Evolutionary conservation across 2,329 filamentous ascomycete genomes (phyloP), one percentile per base, ranked within the genome.

Genomic region (Trichoderma sp.): DNA sequence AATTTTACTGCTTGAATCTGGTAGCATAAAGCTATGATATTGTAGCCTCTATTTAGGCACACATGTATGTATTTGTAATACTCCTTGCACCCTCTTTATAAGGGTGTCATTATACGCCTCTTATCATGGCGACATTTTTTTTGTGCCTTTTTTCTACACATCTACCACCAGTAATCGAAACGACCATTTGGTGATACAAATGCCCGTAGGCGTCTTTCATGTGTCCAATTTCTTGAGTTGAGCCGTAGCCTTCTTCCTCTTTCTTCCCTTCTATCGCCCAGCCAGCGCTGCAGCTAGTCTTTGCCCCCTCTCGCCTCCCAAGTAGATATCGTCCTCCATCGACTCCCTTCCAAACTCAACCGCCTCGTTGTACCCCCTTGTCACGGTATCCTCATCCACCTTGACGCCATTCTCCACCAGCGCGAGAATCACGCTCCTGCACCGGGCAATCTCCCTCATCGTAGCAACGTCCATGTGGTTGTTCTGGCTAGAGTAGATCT

Each of bases 401-500:
- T 90, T 88, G 54, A 96, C 82, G 0, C 93, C 92, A 55, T 91
- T 89, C 77, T 96, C 91, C 2, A 97, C 92, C 69, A 99, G 81
- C 1, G 93, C 91, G 68, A 89, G 87, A 68, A 99, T 91, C 68
- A 96, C 91, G 26, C 92, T 92, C 43, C 91, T 86, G 56, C 98
- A 85, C 69, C 94, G 85, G 18, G 93, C 90, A 79, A 99, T 97
- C 83, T 98, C 96, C 71, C 90, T 87, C 83, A 96, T 89, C 18
- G 93, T 95, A 60, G 89, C 88, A 2, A 88, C 82, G 26, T 88
- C 83, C 71, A 99, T 94, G 68, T 88, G 86, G 77, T 98, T 95
- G 77, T 99, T 99, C 82, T 97, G 94, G 77, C 92, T 96, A 67
- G 92, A 96, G 81, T 99, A 99, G 74, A 97, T 93, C 66, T 90